Base-by-base conservation (phyloP, 2,329 filamentous ascomycete genomes). In the Didymella lethalis region DNA sequence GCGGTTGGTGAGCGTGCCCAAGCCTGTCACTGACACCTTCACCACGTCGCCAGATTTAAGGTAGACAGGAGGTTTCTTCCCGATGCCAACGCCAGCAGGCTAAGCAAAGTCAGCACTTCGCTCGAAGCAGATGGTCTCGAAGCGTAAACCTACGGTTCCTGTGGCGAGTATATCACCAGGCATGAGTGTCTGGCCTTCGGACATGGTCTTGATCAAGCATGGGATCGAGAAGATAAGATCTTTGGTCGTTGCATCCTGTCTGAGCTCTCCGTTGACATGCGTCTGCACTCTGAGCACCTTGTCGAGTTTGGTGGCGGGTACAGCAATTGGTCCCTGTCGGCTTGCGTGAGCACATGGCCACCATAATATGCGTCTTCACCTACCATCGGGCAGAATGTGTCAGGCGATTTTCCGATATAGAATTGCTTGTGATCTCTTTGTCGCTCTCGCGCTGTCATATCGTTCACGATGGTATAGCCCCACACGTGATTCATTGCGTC, bases 401-500 rank as follows among this genome's bases (percentile, higher is more conserved):
- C 32, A 36, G 32, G 14, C 16, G 32, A 36, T 67, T 86, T 86
- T 8, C 85, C 84, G 48, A 87, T 81, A 54, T 82, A 86, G 67
- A 86, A 87, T 61, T 87, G 85, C 67, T 86, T 86, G 57, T 87
- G 85, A 48, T 72, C 71, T 47, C 68, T 62, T 44, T 68, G 69
- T 23, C 66, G 49, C 47, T 69, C 66, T 2, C 71, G 51, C 41
- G 68, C 67, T 6, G 68, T 71, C 48, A 70, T 48, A 54, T 72
- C 65, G 43, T 70, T 87, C 43, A 83, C 78, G 36, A 85, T 85
- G 0, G 83, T 85, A 60, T 82, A 86, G 0, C 84, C 85, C 83
- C 83, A 85, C 2, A 86, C 82, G 64, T 86, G 68, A 12, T 81
- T 73, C 76, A 79, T 76, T 0, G 84, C 84, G 57, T 36, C 32